Conservation (phyloP, 2,329 filamentous ascomycete species). For the Fusarium albidum region DNA sequence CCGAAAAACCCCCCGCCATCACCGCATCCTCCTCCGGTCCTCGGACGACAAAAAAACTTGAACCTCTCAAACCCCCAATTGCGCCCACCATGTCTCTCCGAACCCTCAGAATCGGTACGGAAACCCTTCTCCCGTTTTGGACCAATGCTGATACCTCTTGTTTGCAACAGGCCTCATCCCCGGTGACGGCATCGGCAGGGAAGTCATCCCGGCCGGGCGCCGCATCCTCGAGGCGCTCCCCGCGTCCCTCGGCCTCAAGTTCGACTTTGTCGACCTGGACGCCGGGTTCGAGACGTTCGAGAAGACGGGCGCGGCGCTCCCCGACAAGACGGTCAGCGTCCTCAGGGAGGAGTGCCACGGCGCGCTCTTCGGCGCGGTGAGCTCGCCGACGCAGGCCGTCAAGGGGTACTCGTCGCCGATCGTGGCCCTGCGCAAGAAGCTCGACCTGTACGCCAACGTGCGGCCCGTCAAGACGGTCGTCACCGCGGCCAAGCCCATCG, state of each 20-base stretch:
- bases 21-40: constrained; percentile 33
- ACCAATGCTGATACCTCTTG: constrained; percentile 1
- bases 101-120: constrained; percentile 52
- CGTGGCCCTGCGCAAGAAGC: constrained; percentile 92
- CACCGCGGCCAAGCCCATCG: constrained; percentile 75
- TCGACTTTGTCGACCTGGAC: constrained; percentile 91
- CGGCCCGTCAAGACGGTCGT: constrained; percentile 88
- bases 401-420: constrained; percentile 97
- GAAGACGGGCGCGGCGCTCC: constrained; percentile 85
- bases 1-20: constrained; percentile 22
- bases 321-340: constrained; percentile 89
- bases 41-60: constrained; percentile 41
- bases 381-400: constrained; percentile 87
- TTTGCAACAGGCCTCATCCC: constrained; percentile 83
- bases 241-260: constrained; percentile 87
- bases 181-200: constrained; percentile 96
- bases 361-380: constrained; percentile 95
- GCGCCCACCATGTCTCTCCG: constrained; percentile 49
- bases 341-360: constrained; percentile 93
- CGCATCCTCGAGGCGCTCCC: constrained; percentile 93
- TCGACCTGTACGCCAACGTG: constrained; percentile 97
- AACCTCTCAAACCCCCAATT: constrained; percentile 35
- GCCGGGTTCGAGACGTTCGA: constrained; percentile 96
- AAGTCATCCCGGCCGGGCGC: constrained; percentile 95
- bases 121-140: neutral